Conservation (phyloP, 73 alveolate species). For the Paramecium biaurelia region DNA sequence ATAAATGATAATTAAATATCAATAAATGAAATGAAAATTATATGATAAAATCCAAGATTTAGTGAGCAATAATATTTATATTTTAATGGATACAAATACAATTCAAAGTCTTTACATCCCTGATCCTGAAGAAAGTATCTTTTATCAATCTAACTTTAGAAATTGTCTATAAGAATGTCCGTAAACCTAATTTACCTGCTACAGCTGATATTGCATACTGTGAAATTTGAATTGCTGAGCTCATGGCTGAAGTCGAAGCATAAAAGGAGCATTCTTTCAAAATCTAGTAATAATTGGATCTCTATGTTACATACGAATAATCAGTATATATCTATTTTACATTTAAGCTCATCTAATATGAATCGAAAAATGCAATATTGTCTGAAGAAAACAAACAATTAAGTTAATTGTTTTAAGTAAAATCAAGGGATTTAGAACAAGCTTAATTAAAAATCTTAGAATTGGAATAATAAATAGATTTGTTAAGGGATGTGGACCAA, state of each 20-base stretch:
- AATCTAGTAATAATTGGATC: neutral
- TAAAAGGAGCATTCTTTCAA: neutral
- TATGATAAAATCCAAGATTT: conserved; percentile 6
- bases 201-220: conserved; percentile 47
- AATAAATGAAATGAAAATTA: neutral
- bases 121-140: conserved; percentile 19
- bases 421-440: conserved; percentile 4
- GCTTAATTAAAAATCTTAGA: neutral
- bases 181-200: conserved; percentile 16
- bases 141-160: neutral
- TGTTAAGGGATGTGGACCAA: neutral
- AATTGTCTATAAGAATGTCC: conserved; percentile 40
- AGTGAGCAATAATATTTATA: conserved; percentile 1
- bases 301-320: conserved; percentile 25
- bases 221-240: conserved; percentile 29
- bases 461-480: conserved; percentile 3
- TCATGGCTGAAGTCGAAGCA: conserved; percentile 30
- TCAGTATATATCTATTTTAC: neutral
- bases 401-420: neutral
- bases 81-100: neutral
- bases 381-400: neutral
- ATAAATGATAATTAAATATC: neutral
- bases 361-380: neutral
- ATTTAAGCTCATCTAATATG: neutral
- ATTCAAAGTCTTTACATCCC: neutral